phyloP scores from a whole-genome alignment of 1,139 yeast genomes.

The Sugiyamaella novakii region DNA sequence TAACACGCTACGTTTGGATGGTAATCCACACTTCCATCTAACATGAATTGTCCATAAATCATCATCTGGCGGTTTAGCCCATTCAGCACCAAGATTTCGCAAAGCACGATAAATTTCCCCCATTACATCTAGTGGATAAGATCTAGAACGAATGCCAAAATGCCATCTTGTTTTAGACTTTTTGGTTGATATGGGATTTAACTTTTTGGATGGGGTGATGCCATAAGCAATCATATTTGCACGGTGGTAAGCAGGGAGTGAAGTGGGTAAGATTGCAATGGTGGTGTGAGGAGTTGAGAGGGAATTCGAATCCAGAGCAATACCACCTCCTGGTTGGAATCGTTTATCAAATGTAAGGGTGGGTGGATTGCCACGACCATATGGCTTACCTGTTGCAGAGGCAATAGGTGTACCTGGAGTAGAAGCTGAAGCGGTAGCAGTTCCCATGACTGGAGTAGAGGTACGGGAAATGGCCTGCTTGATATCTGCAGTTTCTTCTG shows the following conservation, averaged over 20 bases:
- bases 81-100: constrained; percentile 92
- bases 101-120: constrained; percentile 96
- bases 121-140: constrained; percentile 97
- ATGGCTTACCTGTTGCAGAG: constrained; percentile 4
- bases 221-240: constrained; percentile 77
- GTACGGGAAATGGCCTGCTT: constrained; percentile 16
- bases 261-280: constrained; percentile 89
- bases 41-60: constrained; percentile 97
- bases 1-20: constrained; percentile 32
- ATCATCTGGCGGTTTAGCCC: constrained; percentile 90
- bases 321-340: constrained; percentile 41
- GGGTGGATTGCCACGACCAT: constrained; percentile 38
- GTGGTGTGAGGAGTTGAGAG: constrained; percentile 53
- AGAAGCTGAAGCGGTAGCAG: constrained; percentile 9
- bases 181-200: constrained; percentile 75
- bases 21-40: constrained; percentile 83
- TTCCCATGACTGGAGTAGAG: constrained; percentile 14
- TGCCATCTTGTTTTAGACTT: constrained; percentile 98
- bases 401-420: background rate
- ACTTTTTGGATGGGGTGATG: constrained; percentile 49
- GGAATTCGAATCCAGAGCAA: constrained; percentile 35
- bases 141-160: constrained; percentile 94
- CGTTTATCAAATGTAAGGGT: constrained; percentile 41
- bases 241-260: constrained; percentile 90
- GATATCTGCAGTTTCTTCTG: constrained; percentile 14